A percentile compares a stretch with the other conserved stretches of the same genome.
These are phyloP conservation scores for Saraca asoca DNA, from an alignment of 331 rosid genomes.

Conservation along the genomic window DNA sequence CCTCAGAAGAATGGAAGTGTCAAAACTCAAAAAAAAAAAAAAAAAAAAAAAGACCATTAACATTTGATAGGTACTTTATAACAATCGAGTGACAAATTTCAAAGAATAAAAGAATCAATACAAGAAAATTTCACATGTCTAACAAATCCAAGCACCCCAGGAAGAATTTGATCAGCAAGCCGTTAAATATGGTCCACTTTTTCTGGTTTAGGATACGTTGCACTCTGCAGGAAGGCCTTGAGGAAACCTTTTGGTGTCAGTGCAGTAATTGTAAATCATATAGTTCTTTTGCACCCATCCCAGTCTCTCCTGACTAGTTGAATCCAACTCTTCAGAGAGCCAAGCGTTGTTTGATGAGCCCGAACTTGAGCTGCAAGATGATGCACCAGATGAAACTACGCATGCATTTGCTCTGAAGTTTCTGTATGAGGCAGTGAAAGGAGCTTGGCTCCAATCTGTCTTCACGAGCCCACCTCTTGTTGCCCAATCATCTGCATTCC, in stretches of 20 bases:
- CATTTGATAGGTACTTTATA: background rate
- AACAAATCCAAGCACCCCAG: background rate
- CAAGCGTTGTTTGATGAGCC: slow-evolving; percentile 25
- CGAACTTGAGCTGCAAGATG: slow-evolving; percentile 47
- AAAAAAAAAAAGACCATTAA: background rate
- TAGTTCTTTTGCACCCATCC: slow-evolving; percentile 49
- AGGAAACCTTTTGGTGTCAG: slow-evolving; percentile 51
- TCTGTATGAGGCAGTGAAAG: slow-evolving; percentile 54
- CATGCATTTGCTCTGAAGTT: slow-evolving; percentile 55
- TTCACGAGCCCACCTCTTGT: slow-evolving; percentile 65
- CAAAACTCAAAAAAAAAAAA: too few relatives aligned
- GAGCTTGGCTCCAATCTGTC: slow-evolving; percentile 61
- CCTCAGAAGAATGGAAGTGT: too few relatives aligned
- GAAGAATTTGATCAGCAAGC: background rate
- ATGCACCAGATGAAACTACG: slow-evolving; percentile 25
- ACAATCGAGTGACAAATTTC: background rate
- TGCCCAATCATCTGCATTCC: slow-evolving; percentile 69
- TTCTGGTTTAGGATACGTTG: background rate
- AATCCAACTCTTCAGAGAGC: slow-evolving; percentile 43
- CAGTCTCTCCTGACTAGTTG: slow-evolving; percentile 30
- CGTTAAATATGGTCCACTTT: background rate
- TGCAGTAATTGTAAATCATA: slow-evolving; percentile 57
- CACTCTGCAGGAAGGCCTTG: slow-evolving; percentile 58
- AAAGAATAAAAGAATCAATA: background rate
- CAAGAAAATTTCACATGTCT: background rate